A percentile compares a stretch with the other conserved stretches of the same genome.
phyloP scores from a whole-genome alignment of 345 rosid genomes.

The Salix brachista region DNA sequence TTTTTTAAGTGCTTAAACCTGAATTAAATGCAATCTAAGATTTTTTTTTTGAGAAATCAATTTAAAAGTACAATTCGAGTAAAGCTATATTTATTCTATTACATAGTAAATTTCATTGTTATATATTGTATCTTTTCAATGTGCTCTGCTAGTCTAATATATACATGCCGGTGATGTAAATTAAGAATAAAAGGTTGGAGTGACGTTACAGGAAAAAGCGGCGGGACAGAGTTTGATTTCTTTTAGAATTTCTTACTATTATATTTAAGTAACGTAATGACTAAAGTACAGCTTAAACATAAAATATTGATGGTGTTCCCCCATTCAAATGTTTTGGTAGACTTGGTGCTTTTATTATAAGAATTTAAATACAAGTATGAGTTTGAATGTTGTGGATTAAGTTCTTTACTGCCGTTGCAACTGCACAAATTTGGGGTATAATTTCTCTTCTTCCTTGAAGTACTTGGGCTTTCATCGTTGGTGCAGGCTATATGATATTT shows the following conservation, averaged over 20 bases:
- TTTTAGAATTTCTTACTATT: too few species aligned
- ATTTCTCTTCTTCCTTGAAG: not conserved
- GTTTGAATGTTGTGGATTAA: not conserved
- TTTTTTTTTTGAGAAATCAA: not conserved
- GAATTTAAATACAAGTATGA: not conserved
- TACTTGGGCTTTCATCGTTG: not conserved
- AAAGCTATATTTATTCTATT: too few species aligned
- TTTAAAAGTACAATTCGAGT: not conserved
- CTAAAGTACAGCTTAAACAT: too few species aligned
- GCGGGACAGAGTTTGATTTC: too few species aligned
- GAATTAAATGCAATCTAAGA: not conserved
- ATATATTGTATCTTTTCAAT: not conserved
- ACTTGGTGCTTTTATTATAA: not conserved
- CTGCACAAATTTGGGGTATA: too few species aligned
- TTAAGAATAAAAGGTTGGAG: too few species aligned
- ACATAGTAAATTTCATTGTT: too few species aligned
- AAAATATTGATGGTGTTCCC: too few species aligned
- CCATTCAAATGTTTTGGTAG: too few species aligned
- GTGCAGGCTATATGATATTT: not conserved
- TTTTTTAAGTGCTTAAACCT: not conserved
- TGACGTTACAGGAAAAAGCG: too few species aligned
- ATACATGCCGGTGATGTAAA: not conserved
- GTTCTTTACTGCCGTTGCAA: too few species aligned
- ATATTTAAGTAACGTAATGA: too few species aligned
- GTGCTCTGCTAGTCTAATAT: not conserved